A percentile compares a stretch with the other conserved stretches of the same genome.
Conservation (phyloP, 225 moss, liverwort and hornwort genomes). For the Rhytidiadelphus loreus region DNA sequence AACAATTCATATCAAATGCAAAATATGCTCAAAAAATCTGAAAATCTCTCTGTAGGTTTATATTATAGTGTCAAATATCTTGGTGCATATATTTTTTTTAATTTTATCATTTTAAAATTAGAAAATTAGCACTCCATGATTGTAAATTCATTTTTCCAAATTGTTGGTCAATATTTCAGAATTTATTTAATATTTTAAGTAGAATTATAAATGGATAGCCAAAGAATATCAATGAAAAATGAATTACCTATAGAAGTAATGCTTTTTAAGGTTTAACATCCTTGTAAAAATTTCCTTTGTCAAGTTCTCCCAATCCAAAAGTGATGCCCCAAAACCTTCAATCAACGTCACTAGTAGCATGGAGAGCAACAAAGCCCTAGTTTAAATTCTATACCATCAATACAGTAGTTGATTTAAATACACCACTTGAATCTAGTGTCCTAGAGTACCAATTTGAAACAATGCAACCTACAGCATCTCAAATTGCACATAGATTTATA, state of each 20-base stretch:
- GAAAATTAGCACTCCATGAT: accelerated
- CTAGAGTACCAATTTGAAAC: neutral
- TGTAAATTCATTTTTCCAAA: neutral
- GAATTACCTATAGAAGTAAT: neutral
- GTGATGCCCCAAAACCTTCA: neutral
- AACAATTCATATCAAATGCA: neutral
- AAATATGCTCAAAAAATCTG: neutral
- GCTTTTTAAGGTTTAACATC: accelerated
- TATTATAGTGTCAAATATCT: neutral
- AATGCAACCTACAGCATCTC: neutral
- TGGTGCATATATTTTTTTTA: neutral
- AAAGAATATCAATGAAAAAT: neutral
- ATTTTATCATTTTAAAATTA: neutral
- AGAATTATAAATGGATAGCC: neutral
- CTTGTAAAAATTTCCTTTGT: neutral
- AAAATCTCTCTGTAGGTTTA: neutral
- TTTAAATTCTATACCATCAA: neutral
- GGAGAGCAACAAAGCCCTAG: accelerated
- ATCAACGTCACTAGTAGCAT: accelerated
- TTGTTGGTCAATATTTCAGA: neutral
- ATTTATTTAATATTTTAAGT: neutral
- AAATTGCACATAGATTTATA: neutral
- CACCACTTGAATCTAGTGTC: neutral
- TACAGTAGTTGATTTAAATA: too few relatives aligned
- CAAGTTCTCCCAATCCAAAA: neutral